Evolutionary conservation across 164 flowering plant genomes (phyloP), one percentile per base, ranked within the genome.

Genomic region (Annona squamosa): DNA sequence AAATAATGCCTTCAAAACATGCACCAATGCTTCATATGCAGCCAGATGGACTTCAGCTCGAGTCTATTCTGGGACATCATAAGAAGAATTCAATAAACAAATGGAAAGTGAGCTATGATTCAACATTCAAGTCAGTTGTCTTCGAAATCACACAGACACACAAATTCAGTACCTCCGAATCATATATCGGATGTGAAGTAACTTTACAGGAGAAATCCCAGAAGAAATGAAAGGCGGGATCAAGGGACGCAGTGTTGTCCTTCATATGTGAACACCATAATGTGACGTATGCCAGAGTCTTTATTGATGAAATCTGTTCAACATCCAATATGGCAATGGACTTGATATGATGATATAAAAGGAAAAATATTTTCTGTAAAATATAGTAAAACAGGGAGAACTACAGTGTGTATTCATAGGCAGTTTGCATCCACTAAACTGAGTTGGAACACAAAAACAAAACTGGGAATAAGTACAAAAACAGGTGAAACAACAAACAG

Each of bases 41-140:
- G 93, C 99, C 70, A 92, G 75, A 72, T 70, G 72, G 72, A 93
- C 74, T 84, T 95, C 99, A 68, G 92, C 94, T 74, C 85, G 85
- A 71, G 80, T 73, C 97, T 94, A 85, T 71, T 73, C 75, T 48
- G 65, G 63, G 59, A 65, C 73, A 78, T 71, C 68, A 37, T 37
- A 77, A 56, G 62, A 42, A 77, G 26, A 79, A 52, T 9, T 65
- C 45, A 77, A 72, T 68, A 6, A 13, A 43, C 13, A 69, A 62
- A 66, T 71, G 37, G 12, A 73, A 19, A 66, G 18, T 10, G 59
- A 52, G 59, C 9, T 9, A 52, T 9, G 26, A 79, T 65, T 42
- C 4, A 42, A 4, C 41, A 44, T 59, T 4, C 41, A 56, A 70
- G 26, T 1, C 10, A 47, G 42, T 65, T 16, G 4, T n/a, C n/a